Percentiles rank a stretch among this genome's conserved stretches.
phyloP scores from a whole-genome alignment of 148 eudicot species.

The Vaccinium corymbosum region DNA sequence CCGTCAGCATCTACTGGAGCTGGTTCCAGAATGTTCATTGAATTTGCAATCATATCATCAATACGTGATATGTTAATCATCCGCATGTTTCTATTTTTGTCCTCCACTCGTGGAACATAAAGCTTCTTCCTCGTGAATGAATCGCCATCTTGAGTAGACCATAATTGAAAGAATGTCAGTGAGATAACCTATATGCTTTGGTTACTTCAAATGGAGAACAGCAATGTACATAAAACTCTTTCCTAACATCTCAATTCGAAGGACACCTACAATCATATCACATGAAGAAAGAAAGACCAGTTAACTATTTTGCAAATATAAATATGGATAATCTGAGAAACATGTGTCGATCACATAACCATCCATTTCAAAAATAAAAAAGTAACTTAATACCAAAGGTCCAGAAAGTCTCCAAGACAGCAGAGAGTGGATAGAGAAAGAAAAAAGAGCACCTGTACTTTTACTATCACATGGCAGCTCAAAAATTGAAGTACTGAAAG shows the following conservation, averaged over 20 bases:
- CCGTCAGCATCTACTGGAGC: constrained; percentile 72
- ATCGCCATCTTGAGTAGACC: constrained; percentile 35
- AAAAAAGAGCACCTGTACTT: neutral
- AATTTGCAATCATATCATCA: constrained; percentile 77
- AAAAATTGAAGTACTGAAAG: neutral
- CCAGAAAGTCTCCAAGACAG: neutral
- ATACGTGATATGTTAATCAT: constrained; percentile 72
- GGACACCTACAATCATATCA: neutral
- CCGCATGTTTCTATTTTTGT: constrained; percentile 84
- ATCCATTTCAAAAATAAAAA: too few species aligned
- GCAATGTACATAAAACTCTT: neutral
- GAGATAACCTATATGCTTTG: constrained; percentile 2
- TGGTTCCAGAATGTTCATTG: constrained; percentile 94
- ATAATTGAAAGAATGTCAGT: constrained; percentile 17
- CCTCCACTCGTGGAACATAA: constrained; percentile 96
- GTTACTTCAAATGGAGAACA: neutral
- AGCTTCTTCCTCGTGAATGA: constrained; percentile 44
- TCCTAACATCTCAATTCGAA: neutral
- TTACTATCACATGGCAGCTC: neutral
- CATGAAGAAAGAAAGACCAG: neutral
- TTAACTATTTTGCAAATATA: neutral
- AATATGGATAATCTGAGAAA: neutral
- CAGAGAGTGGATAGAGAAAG: neutral
- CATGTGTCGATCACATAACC: neutral
- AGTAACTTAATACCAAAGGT: neutral